A percentile compares a stretch with the other conserved stretches of the same genome.
These are phyloP conservation scores for Ormosia emarginata DNA, from an alignment of 306 rosid genomes.

Conservation along the genomic window DNA sequence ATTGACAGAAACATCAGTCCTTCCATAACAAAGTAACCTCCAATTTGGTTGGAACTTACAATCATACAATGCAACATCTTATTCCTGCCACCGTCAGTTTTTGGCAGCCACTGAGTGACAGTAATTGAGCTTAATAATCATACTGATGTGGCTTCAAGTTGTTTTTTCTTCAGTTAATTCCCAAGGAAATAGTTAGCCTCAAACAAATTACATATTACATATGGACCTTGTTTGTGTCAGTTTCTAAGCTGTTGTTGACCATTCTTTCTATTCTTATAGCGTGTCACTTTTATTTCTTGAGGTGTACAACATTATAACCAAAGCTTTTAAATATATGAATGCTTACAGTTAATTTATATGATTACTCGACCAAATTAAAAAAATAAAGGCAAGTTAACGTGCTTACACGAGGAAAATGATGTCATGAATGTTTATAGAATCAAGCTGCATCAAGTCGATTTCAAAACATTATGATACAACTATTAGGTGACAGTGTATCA, in stretches of 20 bases:
- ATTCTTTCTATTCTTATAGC: not conserved
- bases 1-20: slow-evolving; percentile 21
- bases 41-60: slow-evolving; percentile 31
- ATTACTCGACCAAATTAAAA: not conserved
- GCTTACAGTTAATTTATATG: not conserved
- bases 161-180: not conserved
- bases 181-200: not conserved
- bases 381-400: not conserved
- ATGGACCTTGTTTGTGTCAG: not conserved
- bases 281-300: slow-evolving; percentile 14
- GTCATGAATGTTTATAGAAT: not conserved
- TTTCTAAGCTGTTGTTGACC: slow-evolving; percentile 4
- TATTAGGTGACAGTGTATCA: no score
- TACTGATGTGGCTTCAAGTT: not conserved
- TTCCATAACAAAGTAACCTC: slow-evolving; percentile 26
- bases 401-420: not conserved
- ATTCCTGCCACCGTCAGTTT: not conserved
- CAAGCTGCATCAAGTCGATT: not conserved
- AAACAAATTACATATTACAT: not conserved
- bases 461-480: not conserved
- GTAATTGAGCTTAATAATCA: slow-evolving; percentile 10
- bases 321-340: not conserved
- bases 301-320: not conserved
- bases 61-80: slow-evolving; percentile 18
- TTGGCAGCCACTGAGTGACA: slow-evolving; percentile 14